phyloP scores from a whole-genome alignment of 1,284 basidiomycete genomes.

The Sutorius eximius region DNA sequence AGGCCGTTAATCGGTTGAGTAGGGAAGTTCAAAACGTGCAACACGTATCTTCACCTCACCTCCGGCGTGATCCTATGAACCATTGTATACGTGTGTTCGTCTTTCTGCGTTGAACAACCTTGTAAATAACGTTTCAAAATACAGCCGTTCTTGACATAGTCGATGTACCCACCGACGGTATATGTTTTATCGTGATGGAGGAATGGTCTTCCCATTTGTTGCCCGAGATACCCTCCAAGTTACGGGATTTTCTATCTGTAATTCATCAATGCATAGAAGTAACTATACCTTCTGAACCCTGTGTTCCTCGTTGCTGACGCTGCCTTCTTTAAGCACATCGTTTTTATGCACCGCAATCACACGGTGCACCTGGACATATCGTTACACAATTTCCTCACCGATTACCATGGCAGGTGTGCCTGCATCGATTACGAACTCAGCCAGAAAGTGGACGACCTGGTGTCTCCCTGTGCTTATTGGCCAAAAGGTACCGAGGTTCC shows the following conservation, averaged over 20 bases:
- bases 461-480: constrained; percentile 41
- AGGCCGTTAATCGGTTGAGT: constrained; percentile 63
- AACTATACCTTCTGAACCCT: constrained; percentile 4
- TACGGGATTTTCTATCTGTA: constrained; percentile 54
- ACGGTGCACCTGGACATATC: constrained; percentile 74
- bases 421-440: constrained; percentile 76
- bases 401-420: constrained; percentile 61
- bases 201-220: constrained; percentile 70
- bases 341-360: constrained; percentile 65
- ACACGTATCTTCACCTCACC: constrained; percentile 49
- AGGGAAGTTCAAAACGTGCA: constrained; percentile 61
- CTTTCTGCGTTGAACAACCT: background rate
- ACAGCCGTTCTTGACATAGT: constrained; percentile 66
- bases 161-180: constrained; percentile 48
- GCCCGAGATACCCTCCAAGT: constrained; percentile 48
- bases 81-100: constrained; percentile 66
- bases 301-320: constrained; percentile 4
- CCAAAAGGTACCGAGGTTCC: constrained; percentile 62
- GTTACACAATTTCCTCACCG: constrained; percentile 63
- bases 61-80: constrained; percentile 62
- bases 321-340: constrained; percentile 48
- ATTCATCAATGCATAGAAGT: constrained; percentile 69
- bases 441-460: constrained; percentile 44
- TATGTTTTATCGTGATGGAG: constrained; percentile 75
- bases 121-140: constrained; percentile 4